Percentiles rank a stretch among this genome's conserved stretches.
phyloP scores from a whole-genome alignment of 345 rosid genomes.

The Citrus maxima region DNA sequence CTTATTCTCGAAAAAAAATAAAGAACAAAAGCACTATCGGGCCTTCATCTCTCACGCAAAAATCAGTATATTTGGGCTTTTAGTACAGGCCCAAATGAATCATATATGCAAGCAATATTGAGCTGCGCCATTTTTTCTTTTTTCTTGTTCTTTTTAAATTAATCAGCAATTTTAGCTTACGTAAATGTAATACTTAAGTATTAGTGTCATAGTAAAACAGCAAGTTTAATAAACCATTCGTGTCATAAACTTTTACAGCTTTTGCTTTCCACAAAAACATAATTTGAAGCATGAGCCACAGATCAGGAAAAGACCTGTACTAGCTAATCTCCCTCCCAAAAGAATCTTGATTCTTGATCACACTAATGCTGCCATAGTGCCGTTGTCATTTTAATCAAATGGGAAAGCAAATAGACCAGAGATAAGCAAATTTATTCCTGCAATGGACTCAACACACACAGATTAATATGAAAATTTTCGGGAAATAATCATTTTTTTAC shows the following conservation, averaged over 20 bases:
- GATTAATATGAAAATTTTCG: neutral
- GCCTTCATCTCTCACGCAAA: neutral
- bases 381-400: no score
- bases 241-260: neutral
- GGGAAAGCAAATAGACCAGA: neutral
- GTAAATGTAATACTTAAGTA: neutral
- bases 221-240: neutral
- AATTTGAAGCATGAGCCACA: neutral
- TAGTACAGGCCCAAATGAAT: neutral
- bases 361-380: neutral
- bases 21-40: no score
- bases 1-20: neutral
- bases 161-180: neutral
- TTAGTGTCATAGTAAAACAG: neutral
- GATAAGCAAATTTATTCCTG: neutral
- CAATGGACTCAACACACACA: neutral
- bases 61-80: neutral
- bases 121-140: no score
- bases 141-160: no score
- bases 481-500: constrained; percentile 25
- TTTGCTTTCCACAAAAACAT: neutral
- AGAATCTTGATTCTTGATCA: neutral
- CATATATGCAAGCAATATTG: no score
- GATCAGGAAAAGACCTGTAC: neutral
- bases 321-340: neutral